Base-by-base conservation (phyloP, 2,329 filamentous ascomycete genomes). In the Colletotrichum liriopes region DNA sequence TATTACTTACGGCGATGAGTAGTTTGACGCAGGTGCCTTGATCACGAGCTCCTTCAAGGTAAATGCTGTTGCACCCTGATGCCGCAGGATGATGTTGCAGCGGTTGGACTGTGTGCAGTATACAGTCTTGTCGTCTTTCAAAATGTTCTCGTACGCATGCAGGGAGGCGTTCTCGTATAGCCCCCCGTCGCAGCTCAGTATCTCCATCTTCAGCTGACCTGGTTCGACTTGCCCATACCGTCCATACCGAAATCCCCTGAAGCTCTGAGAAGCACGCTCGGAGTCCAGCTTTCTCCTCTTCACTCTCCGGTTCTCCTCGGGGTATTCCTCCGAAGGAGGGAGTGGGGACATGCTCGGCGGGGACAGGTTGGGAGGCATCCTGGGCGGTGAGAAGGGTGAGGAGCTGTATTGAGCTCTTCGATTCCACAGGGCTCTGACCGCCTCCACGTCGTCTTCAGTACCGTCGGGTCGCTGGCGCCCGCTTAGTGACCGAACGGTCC, bases 31-130 rank as follows among this genome's bases (percentile, higher is more conserved):
- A 0, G 96, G 96, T 12, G 94, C 94, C 80, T 94, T 95, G 81
- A 98, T 97, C 74, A 97, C 88, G 61, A 98, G 84, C 82, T 96
- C 96, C 76, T 94, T 93, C 67, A 98, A 83, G 66, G 90, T 93
- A 78, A 98, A 98, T 0, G 93, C 90, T 2, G 93, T 93, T 47
- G 91, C 91, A 55, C 93, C 94, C 75, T 93, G 91, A 80, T 98
- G 96, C 71, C 91, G 90, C 68, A 98, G 82, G 16, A 98, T 87
- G 76, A 98, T 90, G 78, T 98, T 98, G 84, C 95, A 98, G 70
- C 91, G 90, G 73, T 93, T 93, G n/a, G 91, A 92, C 80, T 96
- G 94, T 47, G 95, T 97, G 82, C 95, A 97, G 79, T 98, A 98
- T 2, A 98, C 94, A 14, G 93, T 93, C 70, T 87, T 87, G 81